Base-by-base conservation (phyloP, 2,329 filamentous ascomycete species). In the Ophiostoma montium region DNA sequence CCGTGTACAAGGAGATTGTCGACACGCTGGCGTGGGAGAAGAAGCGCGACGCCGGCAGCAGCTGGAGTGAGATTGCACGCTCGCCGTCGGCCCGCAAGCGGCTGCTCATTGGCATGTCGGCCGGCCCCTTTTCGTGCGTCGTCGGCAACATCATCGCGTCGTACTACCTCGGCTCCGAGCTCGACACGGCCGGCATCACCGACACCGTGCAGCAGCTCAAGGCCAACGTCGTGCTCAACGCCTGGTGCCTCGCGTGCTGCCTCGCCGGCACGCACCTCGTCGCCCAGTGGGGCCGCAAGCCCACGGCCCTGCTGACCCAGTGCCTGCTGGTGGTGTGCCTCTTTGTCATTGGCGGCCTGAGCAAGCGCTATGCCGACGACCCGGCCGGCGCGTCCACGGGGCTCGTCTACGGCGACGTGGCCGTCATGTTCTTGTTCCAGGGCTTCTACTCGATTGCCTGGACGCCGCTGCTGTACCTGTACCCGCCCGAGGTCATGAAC, bases 391-490 rank as follows among this genome's bases (percentile, higher is more conserved):
- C 78, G 82, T 92, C 47, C 10, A 35, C 35, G 21, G 35, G 36
- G 23, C 54, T 61, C 0, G 53, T 59, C 50, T 92, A 82, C 66
- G 68, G 64, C 6, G 64, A 65, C 11, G 67, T 73, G 0, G 68
- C 68, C 0, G 59, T 67, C 12, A 71, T 75, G 56, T 75, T 75
- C 55, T 58, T 75, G 2, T 75, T 74, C 56, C 68, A 41, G 38
- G 38, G 38, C 38, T 41, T 67, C 48, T 76, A 74, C 55, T 66
- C 64, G 1, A 60, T 75, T n/a, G 69, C 65, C 1, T 72, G 67
- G 68, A 74, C 70, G 7, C 70, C 70, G 3, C 55, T 75, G 23
- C 60, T 68, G 1, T 67, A 84, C 89, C 59, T 73, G 1, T 74
- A 74, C 51, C 69, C 70, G 1, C 64, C 70, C 0, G 71, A 74